A percentile compares a stretch with the other conserved stretches of the same genome.
phyloP scores from a whole-genome alignment of 768 basidiomycete species.

The Sporobolomyces pararoseus region DNA sequence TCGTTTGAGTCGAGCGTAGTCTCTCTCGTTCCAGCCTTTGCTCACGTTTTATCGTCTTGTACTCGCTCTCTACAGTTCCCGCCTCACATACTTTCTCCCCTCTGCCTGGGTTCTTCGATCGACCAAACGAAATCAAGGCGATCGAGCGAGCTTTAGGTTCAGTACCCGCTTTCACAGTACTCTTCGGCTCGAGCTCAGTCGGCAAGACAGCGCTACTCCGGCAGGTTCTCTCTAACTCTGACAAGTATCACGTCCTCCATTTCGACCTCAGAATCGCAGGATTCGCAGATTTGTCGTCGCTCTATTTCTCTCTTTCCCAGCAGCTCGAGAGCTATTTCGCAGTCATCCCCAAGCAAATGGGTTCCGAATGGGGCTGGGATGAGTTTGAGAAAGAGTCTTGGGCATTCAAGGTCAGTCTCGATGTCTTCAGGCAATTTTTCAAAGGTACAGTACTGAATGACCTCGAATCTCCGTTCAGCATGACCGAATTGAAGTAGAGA shows the following conservation, averaged over 20 bases:
- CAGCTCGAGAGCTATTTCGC: constrained; percentile 80
- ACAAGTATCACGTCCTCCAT: constrained; percentile 8
- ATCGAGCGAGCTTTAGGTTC: constrained; percentile 55
- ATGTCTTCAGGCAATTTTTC: neutral
- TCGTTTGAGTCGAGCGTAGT: no score
- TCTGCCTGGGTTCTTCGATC: constrained; percentile 68
- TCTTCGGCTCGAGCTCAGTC: constrained; percentile 53
- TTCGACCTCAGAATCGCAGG: constrained; percentile 62
- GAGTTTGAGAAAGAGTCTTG: constrained; percentile 70
- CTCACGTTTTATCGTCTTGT: no score
- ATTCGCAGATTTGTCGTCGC: constrained; percentile 72
- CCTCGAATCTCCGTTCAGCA: constrained; percentile 56
- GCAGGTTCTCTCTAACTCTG: constrained; percentile 60
- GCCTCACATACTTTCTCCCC: constrained; percentile 66
- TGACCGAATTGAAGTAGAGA: constrained; percentile 69
- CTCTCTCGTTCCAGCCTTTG: no score
- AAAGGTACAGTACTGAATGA: neutral
- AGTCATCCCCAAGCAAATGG: constrained; percentile 60
- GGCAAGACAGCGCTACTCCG: constrained; percentile 80
- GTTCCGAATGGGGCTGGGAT: constrained; percentile 55
- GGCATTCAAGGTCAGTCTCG: constrained; percentile 65
- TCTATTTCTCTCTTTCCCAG: constrained; percentile 68
- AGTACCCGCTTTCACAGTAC: constrained; percentile 6
- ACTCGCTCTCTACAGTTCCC: constrained; percentile 14
- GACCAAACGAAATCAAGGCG: constrained; percentile 63